Evolutionary conservation across 140 eudicot genomes (phyloP), one percentile per base, ranked within the genome.

Genomic region (Oenanthe javanica): DNA sequence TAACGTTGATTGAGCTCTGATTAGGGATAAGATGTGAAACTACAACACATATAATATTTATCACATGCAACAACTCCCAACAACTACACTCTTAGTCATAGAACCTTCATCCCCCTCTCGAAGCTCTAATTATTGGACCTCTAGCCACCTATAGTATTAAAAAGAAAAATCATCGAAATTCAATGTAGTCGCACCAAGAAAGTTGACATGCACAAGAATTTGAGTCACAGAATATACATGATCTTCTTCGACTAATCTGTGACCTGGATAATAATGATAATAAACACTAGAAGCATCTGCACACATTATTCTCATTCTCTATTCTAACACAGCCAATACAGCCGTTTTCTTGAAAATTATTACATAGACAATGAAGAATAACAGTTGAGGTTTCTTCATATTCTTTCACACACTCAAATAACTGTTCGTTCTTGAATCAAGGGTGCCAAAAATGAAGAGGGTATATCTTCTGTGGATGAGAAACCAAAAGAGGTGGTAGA

Each of bases 41-140:
- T 27, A 10, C 19, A 25, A 36, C 1, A 18, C 27, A 38, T 15
- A 15, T 3, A 72, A 72, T 72, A 18, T 13, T 72, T 40, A 18
- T 72, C 76, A 72, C 51, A 38, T 72, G 76, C 76, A 72, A 72
- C 46, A 72, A 72, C 48, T 42, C 76, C 76, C 46, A 72, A 42
- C 76, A 16, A 72, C 76, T 72, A 16, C 15, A 40, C 11, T 48
- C 4, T 8, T 40, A 71, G 47, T 71, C 76, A 71, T 31, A 71
- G 49, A 6, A 23, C 76, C 54, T 9, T 72, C 13, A 43, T 2
- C 5, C 51, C 36, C 31, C 43, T 73, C 38, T 45, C 6, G 25
- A 69, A 36, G 36, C 36, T 46, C 36, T 73, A 73, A 73, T 73
- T 15, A 73, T 43, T 73, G 54, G 27, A 18, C 36, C 38, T 73